Conservation (phyloP, 768 basidiomycete species). For the Nidularia pulvinata region DNA sequence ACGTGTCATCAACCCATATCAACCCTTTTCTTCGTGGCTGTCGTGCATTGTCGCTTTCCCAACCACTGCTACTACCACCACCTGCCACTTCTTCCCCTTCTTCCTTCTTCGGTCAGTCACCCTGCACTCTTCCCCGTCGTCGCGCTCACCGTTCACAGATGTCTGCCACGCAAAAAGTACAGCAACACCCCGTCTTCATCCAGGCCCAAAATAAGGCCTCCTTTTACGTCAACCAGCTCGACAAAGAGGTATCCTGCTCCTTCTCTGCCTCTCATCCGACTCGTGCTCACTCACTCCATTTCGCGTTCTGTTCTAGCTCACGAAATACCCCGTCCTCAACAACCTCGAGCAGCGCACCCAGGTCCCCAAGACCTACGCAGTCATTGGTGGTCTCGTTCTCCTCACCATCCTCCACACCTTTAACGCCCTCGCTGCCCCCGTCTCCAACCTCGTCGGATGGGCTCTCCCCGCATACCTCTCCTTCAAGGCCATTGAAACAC, state of each 20-base stretch:
- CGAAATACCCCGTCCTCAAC: conserved; percentile 86
- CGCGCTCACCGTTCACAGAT: conserved; percentile 35
- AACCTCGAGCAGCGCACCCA: conserved; percentile 88
- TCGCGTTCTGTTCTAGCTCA: conserved; percentile 47
- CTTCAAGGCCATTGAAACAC: conserved; percentile 90
- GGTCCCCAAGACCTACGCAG: conserved; percentile 90
- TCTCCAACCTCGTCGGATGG: conserved; percentile 96
- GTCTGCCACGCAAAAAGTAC: conserved; percentile 82
- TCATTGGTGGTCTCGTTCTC: conserved; percentile 69
- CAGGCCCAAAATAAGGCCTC: conserved; percentile 84
- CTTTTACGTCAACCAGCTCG: conserved; percentile 86
- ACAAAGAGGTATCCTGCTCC: conserved; percentile 80
- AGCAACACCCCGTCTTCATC: conserved; percentile 85
- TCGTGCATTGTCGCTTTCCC: conserved; percentile 8
- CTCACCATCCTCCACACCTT: conserved; percentile 77
- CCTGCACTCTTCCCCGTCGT: conserved; percentile 21
- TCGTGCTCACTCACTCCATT: conserved; percentile 9
- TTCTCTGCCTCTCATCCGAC: conserved; percentile 1
- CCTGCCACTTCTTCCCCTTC: conserved; percentile 13
- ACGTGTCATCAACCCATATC: conserved; percentile 62
- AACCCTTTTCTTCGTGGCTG: conserved; percentile 16
- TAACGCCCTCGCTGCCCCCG: conserved; percentile 90
- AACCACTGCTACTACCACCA: conserved; percentile 4
- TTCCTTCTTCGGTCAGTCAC: conserved; percentile 17
- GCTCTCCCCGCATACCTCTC: conserved; percentile 94